Conservation (phyloP, 139 green algal species). For the Chlamydomonas urium region DNA sequence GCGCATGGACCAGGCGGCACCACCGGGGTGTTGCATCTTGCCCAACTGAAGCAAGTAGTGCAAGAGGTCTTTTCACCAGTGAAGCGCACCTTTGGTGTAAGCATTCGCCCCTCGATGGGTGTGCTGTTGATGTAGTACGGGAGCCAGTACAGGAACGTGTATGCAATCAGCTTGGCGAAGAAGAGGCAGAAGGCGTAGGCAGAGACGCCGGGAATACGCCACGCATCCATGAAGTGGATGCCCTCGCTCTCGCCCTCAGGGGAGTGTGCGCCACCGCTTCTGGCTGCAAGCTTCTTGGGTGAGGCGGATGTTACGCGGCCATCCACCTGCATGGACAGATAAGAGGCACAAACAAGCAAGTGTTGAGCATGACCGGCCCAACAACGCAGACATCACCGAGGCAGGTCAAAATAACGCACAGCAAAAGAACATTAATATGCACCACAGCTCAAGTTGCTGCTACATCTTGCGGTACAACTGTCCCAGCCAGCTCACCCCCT, state of each 20-base stretch:
- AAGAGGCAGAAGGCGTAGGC: constrained; percentile 91
- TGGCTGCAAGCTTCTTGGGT: constrained; percentile 1
- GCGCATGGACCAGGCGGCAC: too few species aligned
- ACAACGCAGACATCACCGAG: too few species aligned
- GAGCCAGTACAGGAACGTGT: constrained; percentile 98
- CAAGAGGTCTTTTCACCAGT: constrained; percentile 11
- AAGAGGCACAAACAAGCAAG: too few species aligned
- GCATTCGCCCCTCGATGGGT: constrained; percentile 57
- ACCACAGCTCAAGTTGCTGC: not conserved
- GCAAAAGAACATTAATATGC: too few species aligned
- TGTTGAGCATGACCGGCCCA: too few species aligned
- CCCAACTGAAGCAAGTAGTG: not conserved
- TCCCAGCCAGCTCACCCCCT: not conserved
- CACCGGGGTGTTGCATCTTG: not conserved
- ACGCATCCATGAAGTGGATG: constrained; percentile 77
- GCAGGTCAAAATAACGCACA: too few species aligned
- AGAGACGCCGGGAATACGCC: constrained; percentile 84
- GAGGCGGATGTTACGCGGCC: not conserved
- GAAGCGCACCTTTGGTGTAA: constrained; percentile 64
- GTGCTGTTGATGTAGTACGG: constrained; percentile 92
- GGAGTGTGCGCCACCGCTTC: too few species aligned
- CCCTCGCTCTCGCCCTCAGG: constrained; percentile 29
- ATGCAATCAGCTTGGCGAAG: constrained; percentile 96
- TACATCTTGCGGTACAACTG: not conserved
- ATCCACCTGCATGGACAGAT: too few species aligned